Evolutionary conservation across 345 rosid species (phyloP), one percentile per base, ranked within the genome.

Genomic region (Clausena lansium): DNA sequence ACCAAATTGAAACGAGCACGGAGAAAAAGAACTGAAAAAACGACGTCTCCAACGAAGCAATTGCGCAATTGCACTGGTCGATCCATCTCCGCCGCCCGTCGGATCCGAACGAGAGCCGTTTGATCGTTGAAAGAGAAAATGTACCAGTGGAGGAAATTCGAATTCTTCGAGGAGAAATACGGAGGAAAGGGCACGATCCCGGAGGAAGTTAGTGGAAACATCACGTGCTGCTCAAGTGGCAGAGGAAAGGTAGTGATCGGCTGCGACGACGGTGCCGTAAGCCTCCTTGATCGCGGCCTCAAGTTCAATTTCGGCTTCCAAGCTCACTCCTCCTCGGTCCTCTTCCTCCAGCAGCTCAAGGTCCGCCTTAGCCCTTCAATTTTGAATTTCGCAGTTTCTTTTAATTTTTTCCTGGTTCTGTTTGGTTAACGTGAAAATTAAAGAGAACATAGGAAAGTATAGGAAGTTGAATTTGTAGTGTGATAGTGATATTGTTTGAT

Each of bases 101-200:
- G 24, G 41, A 62, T 74, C 67, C 0, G 17, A 33, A n/a, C 22
- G 36, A 54, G 70, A n/a, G 62, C 52, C 71, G 35, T 75, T 35
- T 35, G 73, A 64, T 75, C 35, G 24, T 6, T 58, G 22, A 14
- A 27, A 20, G 14, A 28, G 22, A 8, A 38, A 77, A 96, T 96
- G 98, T 94, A 92, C 75, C 98, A 92, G 76, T 96, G 89, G 98
- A 89, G 99, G 83, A 96, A 96, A 85, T 96, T 96, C 85, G 99
- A 96, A 13, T 96, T 96, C 90, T 96, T 96, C 88, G 97, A 96
- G 89, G 98, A 96, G 87, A 96, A 94, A 86, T 89, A 91, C 80
- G 92, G 93, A 9, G 94, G 97, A 10, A 89, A 94, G 84, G 69
- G 84, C 84, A 45, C 63, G 83, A 89, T 96, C 68, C 99, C 99